Conservation (phyloP, 768 basidiomycete species). For the Suillus weaverae region DNA sequence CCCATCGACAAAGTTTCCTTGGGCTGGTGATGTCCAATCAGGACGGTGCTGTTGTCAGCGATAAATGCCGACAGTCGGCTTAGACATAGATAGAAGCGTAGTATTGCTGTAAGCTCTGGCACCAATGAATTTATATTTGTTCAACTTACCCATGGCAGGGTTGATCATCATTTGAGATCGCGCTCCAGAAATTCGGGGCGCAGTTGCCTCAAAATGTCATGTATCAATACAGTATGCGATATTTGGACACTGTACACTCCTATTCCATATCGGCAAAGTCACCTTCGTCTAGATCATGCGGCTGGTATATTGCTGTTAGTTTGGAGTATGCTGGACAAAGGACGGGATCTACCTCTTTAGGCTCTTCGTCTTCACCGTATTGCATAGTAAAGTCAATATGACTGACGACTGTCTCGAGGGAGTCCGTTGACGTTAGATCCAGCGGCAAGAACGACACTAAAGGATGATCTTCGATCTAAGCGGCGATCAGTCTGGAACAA, state of each 20-base stretch:
- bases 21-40: neutral
- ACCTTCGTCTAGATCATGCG: conserved; percentile 90
- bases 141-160: neutral
- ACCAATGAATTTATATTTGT: neutral
- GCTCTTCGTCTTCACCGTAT: conserved; percentile 98
- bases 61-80: neutral
- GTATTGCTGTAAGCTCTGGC: neutral
- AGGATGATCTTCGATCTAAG: conserved; percentile 96
- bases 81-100: neutral
- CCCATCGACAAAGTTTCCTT: neutral
- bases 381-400: conserved; percentile 99
- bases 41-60: neutral
- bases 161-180: neutral
- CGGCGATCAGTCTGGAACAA: neutral
- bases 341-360: conserved; percentile 69
- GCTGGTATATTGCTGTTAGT: conserved; percentile 44
- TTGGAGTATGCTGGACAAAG: conserved; percentile 11
- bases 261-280: conserved; percentile 81
- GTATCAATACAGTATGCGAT: neutral
- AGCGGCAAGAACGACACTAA: conserved; percentile 96
- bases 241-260: conserved; percentile 1
- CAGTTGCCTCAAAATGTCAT: neutral
- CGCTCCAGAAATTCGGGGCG: neutral
- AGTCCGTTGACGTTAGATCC: conserved; percentile 87
- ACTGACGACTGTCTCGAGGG: conserved; percentile 85